Evolutionary conservation across 768 basidiomycete genomes (phyloP), one percentile per base, ranked within the genome.

Genomic region (Sistotremastrum niveocremeum): DNA sequence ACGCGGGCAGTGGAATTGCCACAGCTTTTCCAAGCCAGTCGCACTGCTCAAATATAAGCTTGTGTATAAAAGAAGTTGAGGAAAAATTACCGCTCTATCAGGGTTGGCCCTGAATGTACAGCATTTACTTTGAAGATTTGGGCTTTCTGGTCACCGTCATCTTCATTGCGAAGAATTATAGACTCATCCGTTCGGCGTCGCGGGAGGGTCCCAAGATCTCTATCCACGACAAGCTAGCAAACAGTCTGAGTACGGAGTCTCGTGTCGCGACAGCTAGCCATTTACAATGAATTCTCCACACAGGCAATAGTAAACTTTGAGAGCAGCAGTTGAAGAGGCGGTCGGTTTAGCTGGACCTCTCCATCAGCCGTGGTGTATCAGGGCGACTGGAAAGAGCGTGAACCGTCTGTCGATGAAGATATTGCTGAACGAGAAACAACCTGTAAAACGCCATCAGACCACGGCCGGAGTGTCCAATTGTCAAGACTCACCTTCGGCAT

Each of bases 111-210:
- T 32, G 71, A 71, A 33, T 74, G 55, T 11, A 69, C 68, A 2
- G 84, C 86, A 56, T 93, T 94, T 56, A 94, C 60, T 62, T 94
- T 95, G 76, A 91, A 93, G 7, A 88, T 67, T 57, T 77, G 66
- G 30, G 84, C 76, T 51, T 77, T 74, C 38, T 62, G 70, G 32
- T 60, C 58, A 31, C 69, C 69, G 38, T 62, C 73, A 52, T 83
- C 80, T 59, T 83, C 79, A 32, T 79, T 76, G 43, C 85, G 79
- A 50, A 94, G 70, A 49, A 93, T 81, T 43, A 77, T 79, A 10
- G 90, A 76, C 43, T 74, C 79, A 63, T 94, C 90, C 43, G 84
- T 80, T 56, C 74, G 76, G 51, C 83, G 77, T 51, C 73, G 69
- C 5, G 83, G 85, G 39, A 89, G 70, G 37, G 72, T 69, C 46